These are phyloP conservation scores for Thermochaetoides thermophila DNA, from an alignment of 495 filamentous ascomycete genomes.

Conservation along the genomic window DNA sequence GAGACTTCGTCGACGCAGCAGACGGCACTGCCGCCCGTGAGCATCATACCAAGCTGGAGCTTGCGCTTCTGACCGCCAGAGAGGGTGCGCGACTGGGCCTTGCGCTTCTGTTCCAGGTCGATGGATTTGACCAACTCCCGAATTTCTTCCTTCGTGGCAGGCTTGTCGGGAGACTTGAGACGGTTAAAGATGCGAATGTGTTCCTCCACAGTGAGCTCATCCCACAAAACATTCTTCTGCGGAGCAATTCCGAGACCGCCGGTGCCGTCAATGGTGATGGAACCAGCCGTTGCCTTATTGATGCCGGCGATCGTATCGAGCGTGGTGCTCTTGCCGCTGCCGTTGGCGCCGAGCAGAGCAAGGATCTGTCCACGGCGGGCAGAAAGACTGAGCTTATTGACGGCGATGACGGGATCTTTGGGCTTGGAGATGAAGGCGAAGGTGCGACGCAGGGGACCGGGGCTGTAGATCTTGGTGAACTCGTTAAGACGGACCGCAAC, in stretches of 20 bases:
- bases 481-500: constrained; percentile 47
- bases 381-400: constrained; percentile 48
- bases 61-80: constrained; percentile 85
- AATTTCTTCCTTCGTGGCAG: constrained; percentile 39
- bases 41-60: constrained; percentile 86
- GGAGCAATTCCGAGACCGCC: constrained; percentile 78
- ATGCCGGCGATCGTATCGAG: constrained; percentile 74
- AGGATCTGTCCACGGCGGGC: constrained; percentile 63
- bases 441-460: constrained; percentile 42
- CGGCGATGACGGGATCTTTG: constrained; percentile 53
- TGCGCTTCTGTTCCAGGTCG: constrained; percentile 55
- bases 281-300: constrained; percentile 51
- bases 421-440: constrained; percentile 40
- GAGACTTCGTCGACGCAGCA: constrained; percentile 86
- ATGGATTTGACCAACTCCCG: constrained; percentile 45
- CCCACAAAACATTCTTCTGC: constrained; percentile 84
- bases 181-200: constrained; percentile 66
- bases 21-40: constrained; percentile 68
- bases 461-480: constrained; percentile 62
- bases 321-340: constrained; percentile 75
- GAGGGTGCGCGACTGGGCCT: constrained; percentile 49
- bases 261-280: constrained; percentile 53
- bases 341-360: constrained; percentile 73
- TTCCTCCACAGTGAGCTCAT: constrained; percentile 64
- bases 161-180: constrained; percentile 46